These are phyloP conservation scores for Candida succiphila DNA, from an alignment of 805 yeast genomes.

Conservation along the genomic window DNA sequence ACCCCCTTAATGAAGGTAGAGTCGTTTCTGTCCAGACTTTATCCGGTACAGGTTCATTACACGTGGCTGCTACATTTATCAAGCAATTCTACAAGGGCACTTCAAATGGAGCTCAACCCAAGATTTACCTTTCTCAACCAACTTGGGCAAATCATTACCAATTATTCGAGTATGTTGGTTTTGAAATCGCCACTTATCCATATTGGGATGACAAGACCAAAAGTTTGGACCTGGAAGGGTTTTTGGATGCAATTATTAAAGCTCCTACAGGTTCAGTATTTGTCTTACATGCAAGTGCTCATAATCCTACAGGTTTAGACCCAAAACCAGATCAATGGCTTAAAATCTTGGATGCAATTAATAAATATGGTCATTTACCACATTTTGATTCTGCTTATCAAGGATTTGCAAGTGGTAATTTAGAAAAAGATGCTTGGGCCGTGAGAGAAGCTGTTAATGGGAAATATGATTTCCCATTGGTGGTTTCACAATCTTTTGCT, in stretches of 20 bases:
- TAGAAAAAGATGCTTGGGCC: slow-evolving; percentile 78
- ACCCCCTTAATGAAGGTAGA: slow-evolving; percentile 36
- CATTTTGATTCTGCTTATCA: slow-evolving; percentile 94
- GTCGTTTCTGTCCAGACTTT: slow-evolving; percentile 64
- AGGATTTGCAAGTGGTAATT: slow-evolving; percentile 90
- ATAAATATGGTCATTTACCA: slow-evolving; percentile 58
- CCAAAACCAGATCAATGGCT: slow-evolving; percentile 81
- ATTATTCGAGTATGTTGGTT: slow-evolving; percentile 65
- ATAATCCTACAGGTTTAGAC: slow-evolving; percentile 96
- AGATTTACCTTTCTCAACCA: slow-evolving; percentile 71
- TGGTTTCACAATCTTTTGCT: slow-evolving; percentile 92
- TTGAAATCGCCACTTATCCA: slow-evolving; percentile 61
- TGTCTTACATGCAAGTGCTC: slow-evolving; percentile 91
- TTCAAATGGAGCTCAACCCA: slow-evolving; percentile 18
- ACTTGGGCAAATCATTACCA: slow-evolving; percentile 98
- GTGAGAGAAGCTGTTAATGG: slow-evolving; percentile 51
- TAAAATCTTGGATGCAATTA: slow-evolving; percentile 51
- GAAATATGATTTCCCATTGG: slow-evolving; percentile 42
- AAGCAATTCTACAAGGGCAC: slow-evolving; percentile 34
- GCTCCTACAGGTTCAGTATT: slow-evolving; percentile 76
- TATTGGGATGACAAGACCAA: slow-evolving; percentile 76
- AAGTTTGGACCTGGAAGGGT: slow-evolving; percentile 62
- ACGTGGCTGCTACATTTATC: slow-evolving; percentile 70
- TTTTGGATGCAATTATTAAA: slow-evolving; percentile 44
- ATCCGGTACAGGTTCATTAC: slow-evolving; percentile 89